Evolutionary conservation across 108 stramenopile genomes (phyloP), one percentile per base, ranked within the genome.

Genomic region (Cyclotella choctawhatcheeana): DNA sequence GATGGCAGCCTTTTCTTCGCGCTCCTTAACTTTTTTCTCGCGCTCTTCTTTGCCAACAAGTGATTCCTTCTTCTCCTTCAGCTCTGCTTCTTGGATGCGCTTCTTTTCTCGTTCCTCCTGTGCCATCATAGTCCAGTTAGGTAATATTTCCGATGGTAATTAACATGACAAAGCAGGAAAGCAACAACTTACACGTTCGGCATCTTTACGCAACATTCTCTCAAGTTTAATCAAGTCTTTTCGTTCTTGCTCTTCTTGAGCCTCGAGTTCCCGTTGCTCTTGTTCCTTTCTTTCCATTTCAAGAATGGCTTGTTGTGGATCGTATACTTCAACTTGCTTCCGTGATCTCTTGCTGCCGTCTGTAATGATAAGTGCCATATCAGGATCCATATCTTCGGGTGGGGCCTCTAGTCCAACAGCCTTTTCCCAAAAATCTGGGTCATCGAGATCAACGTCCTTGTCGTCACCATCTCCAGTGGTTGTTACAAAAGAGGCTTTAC

Each of bases 351-450:
- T 92, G 21, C 89, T 89, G 21, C 91, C 91, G 45, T 88, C 91
- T 33, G 84, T 88, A 60, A 91, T 79, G 70, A 90, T 91, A 20
- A 87, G 82, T 30, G 84, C 85, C 51, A 91, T 64, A n/a, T 66
- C 67, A 10, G 72, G 73, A 58, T 81, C 79, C 63, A 74, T 34
- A 22, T 91, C 93, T 74, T 91, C 90, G 0, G 90, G 86, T n/a
- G 89, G 91, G 14, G 79, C 85, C 33, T 89, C 85, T 10, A 92
- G 56, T 10, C 91, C 94, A 30, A 92, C 88, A 21, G 91, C 87
- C 59, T 89, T 86, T 26, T 84, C 59, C 98, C 98, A 98, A 64
- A 98, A 98, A 43, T 96, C 89, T 26, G 93, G 93, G 70, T 98
- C 98, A 55, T 97, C 94, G 0, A 98, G 84, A 55, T 96, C 95